Conservation (phyloP, 2,329 filamentous ascomycete genomes). For the Penicillium rolfsii region DNA sequence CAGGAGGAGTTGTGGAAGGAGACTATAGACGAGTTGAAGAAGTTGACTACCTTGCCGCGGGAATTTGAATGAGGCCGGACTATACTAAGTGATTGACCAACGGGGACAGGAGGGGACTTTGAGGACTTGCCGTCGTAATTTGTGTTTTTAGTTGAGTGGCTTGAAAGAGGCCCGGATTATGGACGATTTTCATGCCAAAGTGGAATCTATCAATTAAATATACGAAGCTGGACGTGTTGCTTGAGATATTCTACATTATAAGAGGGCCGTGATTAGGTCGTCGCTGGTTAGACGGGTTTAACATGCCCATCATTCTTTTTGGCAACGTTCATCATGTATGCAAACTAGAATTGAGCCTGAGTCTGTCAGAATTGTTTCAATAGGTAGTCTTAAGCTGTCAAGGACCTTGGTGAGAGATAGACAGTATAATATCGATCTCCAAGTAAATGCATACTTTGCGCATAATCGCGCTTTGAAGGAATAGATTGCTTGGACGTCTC, state of each 20-base stretch:
- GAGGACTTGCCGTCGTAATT: neutral
- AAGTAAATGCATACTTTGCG: too few relatives aligned
- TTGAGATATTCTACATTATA: too few relatives aligned
- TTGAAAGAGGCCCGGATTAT: neutral
- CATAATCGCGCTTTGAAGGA: neutral
- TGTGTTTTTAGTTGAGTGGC: neutral
- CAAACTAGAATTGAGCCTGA: neutral
- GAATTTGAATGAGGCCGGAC: conserved; percentile 7
- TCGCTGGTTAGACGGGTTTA: too few relatives aligned
- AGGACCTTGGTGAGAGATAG: too few relatives aligned
- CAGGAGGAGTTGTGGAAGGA: conserved; percentile 30
- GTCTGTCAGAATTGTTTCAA: neutral
- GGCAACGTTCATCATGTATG: neutral
- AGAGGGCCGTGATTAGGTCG: too few relatives aligned
- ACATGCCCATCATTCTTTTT: too few relatives aligned
- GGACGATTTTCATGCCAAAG: too few relatives aligned
- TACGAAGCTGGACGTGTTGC: too few relatives aligned
- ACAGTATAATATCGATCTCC: too few relatives aligned
- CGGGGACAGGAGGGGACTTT: neutral
- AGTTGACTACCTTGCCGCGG: conserved; percentile 16
- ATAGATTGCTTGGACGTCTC: neutral
- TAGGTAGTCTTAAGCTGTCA: neutral
- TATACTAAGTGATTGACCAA: neutral
- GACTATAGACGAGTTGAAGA: conserved; percentile 25
- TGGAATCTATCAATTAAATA: too few relatives aligned